Conservation (phyloP, 768 basidiomycete genomes). For the Termitomyces sp. region DNA sequence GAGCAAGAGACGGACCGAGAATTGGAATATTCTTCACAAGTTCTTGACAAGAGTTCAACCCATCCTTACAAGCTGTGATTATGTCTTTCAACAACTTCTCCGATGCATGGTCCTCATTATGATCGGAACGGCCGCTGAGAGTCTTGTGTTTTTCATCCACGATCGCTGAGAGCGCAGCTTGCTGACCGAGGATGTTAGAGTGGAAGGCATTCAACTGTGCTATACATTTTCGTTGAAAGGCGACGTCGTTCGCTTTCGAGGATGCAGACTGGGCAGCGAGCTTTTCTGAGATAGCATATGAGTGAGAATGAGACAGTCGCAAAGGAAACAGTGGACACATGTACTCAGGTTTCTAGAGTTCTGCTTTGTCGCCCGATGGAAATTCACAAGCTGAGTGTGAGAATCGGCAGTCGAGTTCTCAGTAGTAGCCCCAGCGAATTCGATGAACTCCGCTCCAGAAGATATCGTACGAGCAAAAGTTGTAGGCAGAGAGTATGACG, state of each 20-base stretch:
- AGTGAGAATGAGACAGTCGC: background rate
- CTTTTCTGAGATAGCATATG: conserved; percentile 19
- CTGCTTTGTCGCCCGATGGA: conserved; percentile 7
- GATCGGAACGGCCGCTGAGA: conserved; percentile 51
- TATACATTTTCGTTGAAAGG: conserved; percentile 35
- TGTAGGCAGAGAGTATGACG: background rate
- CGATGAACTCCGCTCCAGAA: background rate
- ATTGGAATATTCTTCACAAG: conserved; percentile 38
- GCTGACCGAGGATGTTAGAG: conserved; percentile 27
- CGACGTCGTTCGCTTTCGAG: conserved; percentile 22
- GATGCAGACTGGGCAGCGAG: conserved; percentile 30
- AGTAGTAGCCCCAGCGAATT: background rate
- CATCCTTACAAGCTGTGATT: conserved; percentile 46
- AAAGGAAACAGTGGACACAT: conserved; percentile 4
- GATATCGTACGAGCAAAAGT: background rate
- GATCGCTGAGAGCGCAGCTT: conserved; percentile 24
- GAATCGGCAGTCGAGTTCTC: background rate
- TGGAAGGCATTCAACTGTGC: conserved; percentile 33
- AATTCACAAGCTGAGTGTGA: conserved; percentile 4
- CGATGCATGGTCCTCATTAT: conserved; percentile 38
- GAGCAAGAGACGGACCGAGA: conserved; percentile 49
- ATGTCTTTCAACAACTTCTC: conserved; percentile 48
- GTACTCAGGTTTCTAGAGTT: conserved; percentile 27
- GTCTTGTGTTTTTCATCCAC: conserved; percentile 25
- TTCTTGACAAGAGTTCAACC: conserved; percentile 27